Evolutionary conservation across 345 rosid species (phyloP).

Genomic region (Triadica sebifera): DNA sequence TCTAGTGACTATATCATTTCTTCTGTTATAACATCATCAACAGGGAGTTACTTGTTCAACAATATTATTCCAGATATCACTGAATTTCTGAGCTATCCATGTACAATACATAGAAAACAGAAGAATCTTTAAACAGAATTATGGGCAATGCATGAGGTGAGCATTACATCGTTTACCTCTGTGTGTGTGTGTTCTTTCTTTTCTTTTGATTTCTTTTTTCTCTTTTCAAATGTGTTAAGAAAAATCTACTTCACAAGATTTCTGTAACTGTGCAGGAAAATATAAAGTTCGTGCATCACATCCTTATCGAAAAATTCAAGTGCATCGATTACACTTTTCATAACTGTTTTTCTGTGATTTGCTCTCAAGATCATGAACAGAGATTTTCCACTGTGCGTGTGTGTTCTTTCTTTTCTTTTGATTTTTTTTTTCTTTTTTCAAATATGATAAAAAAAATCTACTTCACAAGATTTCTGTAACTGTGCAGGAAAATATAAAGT

Average conservation of each 20-base stretch:
- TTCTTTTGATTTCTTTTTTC: not conserved
- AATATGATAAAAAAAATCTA: not conserved
- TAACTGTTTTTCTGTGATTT: not conserved
- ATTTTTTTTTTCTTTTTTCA: not conserved
- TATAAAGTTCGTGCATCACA: conserved; percentile 78
- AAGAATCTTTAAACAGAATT: too few relatives aligned
- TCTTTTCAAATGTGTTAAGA: not conserved
- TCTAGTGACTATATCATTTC: conserved; percentile 55
- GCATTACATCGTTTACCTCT: too few relatives aligned
- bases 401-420: not conserved
- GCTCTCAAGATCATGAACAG: not conserved
- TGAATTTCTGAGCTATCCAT: not conserved
- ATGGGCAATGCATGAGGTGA: too few relatives aligned
- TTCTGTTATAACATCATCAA: conserved; percentile 59
- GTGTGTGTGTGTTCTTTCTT: not conserved
- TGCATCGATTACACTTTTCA: not conserved
- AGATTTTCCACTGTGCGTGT: not conserved
- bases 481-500: conserved; percentile 68
- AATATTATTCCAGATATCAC: conserved; percentile 60
- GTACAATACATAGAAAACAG: not conserved
- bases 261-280: conserved; percentile 48
- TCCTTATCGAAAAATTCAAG: conserved; percentile 76
- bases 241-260: not conserved
- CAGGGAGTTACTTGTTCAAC: conserved; percentile 71
- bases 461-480: conserved; percentile 14